Conservation (phyloP, 495 filamentous ascomycete species). For the Clohesyomyces aquaticus region DNA sequence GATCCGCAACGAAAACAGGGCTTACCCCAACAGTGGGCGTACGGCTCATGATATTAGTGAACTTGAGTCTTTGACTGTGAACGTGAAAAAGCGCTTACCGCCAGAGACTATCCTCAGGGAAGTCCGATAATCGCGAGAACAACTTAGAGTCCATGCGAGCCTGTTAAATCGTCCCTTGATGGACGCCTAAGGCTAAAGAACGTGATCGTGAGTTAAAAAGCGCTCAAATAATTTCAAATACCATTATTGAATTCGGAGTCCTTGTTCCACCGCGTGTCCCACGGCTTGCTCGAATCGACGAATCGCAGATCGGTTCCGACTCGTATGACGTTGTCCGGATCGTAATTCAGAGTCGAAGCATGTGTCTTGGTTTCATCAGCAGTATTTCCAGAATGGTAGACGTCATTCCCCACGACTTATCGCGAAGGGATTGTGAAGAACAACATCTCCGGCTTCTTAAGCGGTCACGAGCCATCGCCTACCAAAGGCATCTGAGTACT, state of each 20-base stretch:
- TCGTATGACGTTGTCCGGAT: slow-evolving; percentile 37
- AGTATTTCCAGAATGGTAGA: neutral
- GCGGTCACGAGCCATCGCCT: slow-evolving; percentile 40
- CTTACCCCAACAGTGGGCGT: too few relatives aligned
- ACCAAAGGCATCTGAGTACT: slow-evolving; percentile 31
- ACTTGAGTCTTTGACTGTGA: too few relatives aligned
- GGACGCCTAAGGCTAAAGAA: too few relatives aligned
- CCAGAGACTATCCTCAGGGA: too few relatives aligned
- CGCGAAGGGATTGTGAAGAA: slow-evolving; percentile 40
- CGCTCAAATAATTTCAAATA: slow-evolving; percentile 7
- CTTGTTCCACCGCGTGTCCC: slow-evolving; percentile 34
- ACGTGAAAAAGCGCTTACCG: too few relatives aligned
- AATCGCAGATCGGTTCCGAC: slow-evolving; percentile 41
- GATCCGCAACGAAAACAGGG: too few relatives aligned
- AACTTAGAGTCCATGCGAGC: too few relatives aligned
- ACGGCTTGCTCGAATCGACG: slow-evolving; percentile 26
- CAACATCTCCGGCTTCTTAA: slow-evolving; percentile 44
- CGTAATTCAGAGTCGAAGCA: slow-evolving; percentile 39
- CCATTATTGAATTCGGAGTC: slow-evolving; percentile 34
- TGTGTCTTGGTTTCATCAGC: slow-evolving; percentile 27
- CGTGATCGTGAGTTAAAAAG: too few relatives aligned
- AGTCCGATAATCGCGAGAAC: too few relatives aligned
- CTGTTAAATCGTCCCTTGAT: too few relatives aligned
- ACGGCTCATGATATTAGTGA: too few relatives aligned
- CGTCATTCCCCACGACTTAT: slow-evolving; percentile 5